Evolutionary conservation across 2,329 filamentous ascomycete species (phyloP).

Genomic region (Lachnellula willkommii): DNA sequence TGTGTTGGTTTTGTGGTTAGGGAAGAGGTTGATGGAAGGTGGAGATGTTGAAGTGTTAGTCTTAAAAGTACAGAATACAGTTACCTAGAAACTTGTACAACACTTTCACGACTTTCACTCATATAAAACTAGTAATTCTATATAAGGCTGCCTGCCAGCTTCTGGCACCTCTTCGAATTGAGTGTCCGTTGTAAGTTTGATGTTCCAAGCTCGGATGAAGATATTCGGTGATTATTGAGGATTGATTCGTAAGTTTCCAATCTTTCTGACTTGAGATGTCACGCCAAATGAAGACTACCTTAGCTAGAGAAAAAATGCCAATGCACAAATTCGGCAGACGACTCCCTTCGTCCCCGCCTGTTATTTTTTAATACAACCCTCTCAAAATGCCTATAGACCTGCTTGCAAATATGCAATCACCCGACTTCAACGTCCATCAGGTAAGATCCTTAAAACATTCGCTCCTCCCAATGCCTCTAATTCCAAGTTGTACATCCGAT

Average conservation of each 20-base stretch:
- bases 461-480: too few relatives aligned
- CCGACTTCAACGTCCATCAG: background rate
- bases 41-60: too few relatives aligned
- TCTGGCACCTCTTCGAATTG: background rate
- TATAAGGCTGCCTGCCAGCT: too few relatives aligned
- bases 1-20: too few relatives aligned
- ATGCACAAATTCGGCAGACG: conserved; percentile 2
- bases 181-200: background rate
- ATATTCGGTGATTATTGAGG: background rate
- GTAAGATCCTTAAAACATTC: background rate
- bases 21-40: too few relatives aligned
- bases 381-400: conserved; percentile 10
- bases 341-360: background rate
- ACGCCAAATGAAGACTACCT: background rate
- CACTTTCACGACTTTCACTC: too few relatives aligned
- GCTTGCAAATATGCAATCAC: background rate
- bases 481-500: background rate
- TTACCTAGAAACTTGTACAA: too few relatives aligned
- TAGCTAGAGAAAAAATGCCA: background rate
- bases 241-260: background rate
- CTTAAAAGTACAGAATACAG: too few relatives aligned
- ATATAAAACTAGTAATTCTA: too few relatives aligned
- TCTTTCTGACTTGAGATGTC: background rate
- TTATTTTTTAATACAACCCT: conserved; percentile 16
- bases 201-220: background rate